phyloP scores from a whole-genome alignment of 257 asterid genomes.

The Anisodus tanguticus region DNA sequence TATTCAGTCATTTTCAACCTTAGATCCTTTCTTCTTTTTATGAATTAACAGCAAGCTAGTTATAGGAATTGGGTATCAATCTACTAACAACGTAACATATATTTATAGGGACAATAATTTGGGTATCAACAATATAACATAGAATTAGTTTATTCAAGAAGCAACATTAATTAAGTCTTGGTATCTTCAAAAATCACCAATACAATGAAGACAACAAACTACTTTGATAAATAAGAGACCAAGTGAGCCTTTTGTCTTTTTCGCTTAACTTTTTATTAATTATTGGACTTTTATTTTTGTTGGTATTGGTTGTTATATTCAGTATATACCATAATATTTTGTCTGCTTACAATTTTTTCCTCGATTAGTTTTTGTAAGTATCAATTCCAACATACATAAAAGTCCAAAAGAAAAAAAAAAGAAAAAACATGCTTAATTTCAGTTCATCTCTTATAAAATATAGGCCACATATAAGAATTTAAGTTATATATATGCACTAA shows the following conservation, averaged over 20 bases:
- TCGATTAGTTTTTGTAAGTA: background rate
- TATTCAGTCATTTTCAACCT: background rate
- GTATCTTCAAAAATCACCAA: background rate
- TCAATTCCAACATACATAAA: conserved; percentile 11
- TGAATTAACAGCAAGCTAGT: no score
- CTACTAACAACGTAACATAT: background rate
- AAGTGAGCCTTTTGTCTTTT: background rate
- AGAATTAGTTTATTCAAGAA: background rate
- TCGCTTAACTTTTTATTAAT: background rate
- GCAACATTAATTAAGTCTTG: background rate
- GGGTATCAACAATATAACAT: no score
- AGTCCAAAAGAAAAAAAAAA: background rate
- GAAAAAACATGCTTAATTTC: background rate
- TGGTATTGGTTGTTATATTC: background rate
- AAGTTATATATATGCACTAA: no score
- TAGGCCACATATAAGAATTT: background rate
- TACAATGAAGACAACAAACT: background rate
- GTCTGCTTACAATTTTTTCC: background rate
- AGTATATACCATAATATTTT: background rate
- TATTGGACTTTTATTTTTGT: background rate
- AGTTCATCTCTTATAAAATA: background rate
- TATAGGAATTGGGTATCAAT: background rate
- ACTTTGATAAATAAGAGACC: background rate
- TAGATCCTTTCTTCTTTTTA: no score
- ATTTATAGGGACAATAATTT: background rate